Percentiles rank a stretch among this genome's conserved stretches.
Evolutionary conservation across 129 eudicot genomes (phyloP).

Genomic region (Lactuca sativa): DNA sequence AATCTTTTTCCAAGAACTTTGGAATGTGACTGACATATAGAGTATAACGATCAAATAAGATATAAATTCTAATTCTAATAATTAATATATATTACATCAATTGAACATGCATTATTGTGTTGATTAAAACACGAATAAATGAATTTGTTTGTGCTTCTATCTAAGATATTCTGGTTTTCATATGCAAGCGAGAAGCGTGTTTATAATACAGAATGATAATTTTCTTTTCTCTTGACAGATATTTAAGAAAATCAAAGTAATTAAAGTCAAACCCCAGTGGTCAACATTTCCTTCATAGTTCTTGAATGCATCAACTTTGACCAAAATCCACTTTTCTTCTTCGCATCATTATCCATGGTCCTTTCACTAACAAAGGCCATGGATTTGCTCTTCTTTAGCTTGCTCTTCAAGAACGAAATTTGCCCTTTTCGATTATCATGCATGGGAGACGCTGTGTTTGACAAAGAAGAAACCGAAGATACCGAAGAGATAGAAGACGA

Average conservation of each 20-base stretch:
- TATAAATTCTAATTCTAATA: no score
- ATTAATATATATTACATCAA: neutral
- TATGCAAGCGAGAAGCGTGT: neutral
- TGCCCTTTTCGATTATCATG: constrained; percentile 23
- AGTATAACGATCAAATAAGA: no score
- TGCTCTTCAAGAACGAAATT: constrained; percentile 22
- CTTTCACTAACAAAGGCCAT: constrained; percentile 25
- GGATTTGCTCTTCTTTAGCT: constrained; percentile 54
- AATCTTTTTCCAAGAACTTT: neutral
- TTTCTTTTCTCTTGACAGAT: neutral
- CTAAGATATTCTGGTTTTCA: neutral
- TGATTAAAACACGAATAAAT: neutral
- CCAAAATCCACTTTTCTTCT: constrained; percentile 55
- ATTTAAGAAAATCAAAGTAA: no score
- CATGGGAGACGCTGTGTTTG: constrained; percentile 46
- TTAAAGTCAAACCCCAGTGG: neutral
- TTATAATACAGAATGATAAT: neutral
- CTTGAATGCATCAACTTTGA: constrained; percentile 57
- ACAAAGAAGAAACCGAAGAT: constrained; percentile 46
- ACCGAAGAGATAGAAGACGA: constrained; percentile 52
- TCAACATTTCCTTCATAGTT: constrained; percentile 51
- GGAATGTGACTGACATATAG: neutral
- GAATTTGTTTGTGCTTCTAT: neutral
- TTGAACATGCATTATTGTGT: neutral
- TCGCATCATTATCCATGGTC: constrained; percentile 22